These are phyloP conservation scores for Marasmius sp. DNA, from an alignment of 1,284 basidiomycete genomes.

Conservation along the genomic window DNA sequence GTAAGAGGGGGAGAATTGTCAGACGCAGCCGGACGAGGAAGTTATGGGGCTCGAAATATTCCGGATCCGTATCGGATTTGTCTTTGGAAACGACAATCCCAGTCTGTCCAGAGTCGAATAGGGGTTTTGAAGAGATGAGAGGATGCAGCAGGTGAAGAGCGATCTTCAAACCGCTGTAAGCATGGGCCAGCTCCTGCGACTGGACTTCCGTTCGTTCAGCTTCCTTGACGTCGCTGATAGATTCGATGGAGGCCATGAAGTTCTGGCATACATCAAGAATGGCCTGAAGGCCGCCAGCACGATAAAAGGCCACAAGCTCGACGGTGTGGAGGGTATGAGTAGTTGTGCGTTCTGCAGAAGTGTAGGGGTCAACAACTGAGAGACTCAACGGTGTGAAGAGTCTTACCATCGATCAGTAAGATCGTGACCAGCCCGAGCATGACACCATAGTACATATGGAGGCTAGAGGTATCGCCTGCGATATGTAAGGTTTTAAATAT, in stretches of 20 bases:
- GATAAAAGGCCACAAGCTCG: slow-evolving; percentile 75
- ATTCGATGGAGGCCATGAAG: slow-evolving; percentile 60
- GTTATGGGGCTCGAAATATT: slow-evolving; percentile 83
- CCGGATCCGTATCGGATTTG: slow-evolving; percentile 72
- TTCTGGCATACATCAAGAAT: slow-evolving; percentile 62
- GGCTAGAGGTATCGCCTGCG: slow-evolving; percentile 52
- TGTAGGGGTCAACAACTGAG: slow-evolving; percentile 10
- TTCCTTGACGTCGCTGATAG: slow-evolving; percentile 42
- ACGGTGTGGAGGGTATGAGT: slow-evolving; percentile 82
- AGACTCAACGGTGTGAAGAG: slow-evolving; percentile 2
- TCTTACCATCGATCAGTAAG: slow-evolving; percentile 82
- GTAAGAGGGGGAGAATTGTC: slow-evolving; percentile 67
- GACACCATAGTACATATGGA: slow-evolving; percentile 73
- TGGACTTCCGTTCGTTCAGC: slow-evolving; percentile 59
- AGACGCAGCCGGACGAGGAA: slow-evolving; percentile 84
- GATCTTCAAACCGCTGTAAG: slow-evolving; percentile 81
- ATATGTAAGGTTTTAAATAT: slow-evolving; percentile 7
- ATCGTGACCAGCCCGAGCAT: slow-evolving; percentile 74
- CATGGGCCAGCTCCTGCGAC: slow-evolving; percentile 69
- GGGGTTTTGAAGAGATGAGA: slow-evolving; percentile 75
- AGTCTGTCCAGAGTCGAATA: slow-evolving; percentile 88
- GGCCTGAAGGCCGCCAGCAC: slow-evolving; percentile 70
- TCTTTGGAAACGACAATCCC: slow-evolving; percentile 70
- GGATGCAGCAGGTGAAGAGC: slow-evolving; percentile 78
- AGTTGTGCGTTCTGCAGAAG: slow-evolving; percentile 63